A percentile compares a stretch with the other conserved stretches of the same genome.
These are phyloP conservation scores for Apiotrichum laibachii DNA, from an alignment of 1,284 basidiomycete species.

Conservation along the genomic window DNA sequence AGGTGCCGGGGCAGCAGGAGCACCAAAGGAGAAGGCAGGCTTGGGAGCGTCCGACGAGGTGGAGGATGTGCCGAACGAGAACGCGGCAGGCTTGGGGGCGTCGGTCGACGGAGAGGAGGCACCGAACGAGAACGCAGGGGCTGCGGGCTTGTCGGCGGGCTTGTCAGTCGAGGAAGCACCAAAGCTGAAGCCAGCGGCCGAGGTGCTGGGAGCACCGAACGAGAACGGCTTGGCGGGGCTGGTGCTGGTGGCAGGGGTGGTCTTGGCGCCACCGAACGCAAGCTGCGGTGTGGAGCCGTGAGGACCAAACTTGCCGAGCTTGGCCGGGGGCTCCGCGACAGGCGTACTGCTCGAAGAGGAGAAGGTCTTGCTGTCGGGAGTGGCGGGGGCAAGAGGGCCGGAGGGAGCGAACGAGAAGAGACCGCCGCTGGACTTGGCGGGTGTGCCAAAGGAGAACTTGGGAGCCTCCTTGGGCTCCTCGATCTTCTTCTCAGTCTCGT, in stretches of 20 bases:
- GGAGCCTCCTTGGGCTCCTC: not conserved
- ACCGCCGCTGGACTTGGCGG: constrained; percentile 1
- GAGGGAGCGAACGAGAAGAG: constrained; percentile 45
- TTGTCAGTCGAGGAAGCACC: constrained; percentile 4
- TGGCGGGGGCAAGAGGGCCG: constrained; percentile 35
- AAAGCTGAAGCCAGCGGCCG: constrained; percentile 16
- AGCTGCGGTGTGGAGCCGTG: constrained; percentile 39
- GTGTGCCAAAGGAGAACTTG: constrained; percentile 24
- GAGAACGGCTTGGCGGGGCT: constrained; percentile 24
- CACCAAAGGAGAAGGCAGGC: constrained; percentile 23
- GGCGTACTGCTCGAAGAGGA: constrained; percentile 26
- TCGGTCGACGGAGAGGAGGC: not conserved
- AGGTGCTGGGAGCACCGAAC: constrained; percentile 16
- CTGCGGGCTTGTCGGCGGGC: constrained; percentile 12
- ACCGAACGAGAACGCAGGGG: constrained; percentile 14
- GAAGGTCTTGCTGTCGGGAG: constrained; percentile 40
- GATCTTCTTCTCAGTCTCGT: constrained; percentile 12
- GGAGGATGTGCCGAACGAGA: constrained; percentile 34
- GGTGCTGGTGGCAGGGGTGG: constrained; percentile 17
- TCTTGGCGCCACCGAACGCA: constrained; percentile 36
- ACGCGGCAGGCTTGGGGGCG: constrained; percentile 8
- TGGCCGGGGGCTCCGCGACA: constrained; percentile 26
- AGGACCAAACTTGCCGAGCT: constrained; percentile 45
- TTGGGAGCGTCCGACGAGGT: constrained; percentile 14
- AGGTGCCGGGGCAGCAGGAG: not conserved